Percentiles rank a stretch among this genome's conserved stretches.
Evolutionary conservation across 768 basidiomycete species (phyloP).

Genomic region (Erythrobasidium yunnanense): DNA sequence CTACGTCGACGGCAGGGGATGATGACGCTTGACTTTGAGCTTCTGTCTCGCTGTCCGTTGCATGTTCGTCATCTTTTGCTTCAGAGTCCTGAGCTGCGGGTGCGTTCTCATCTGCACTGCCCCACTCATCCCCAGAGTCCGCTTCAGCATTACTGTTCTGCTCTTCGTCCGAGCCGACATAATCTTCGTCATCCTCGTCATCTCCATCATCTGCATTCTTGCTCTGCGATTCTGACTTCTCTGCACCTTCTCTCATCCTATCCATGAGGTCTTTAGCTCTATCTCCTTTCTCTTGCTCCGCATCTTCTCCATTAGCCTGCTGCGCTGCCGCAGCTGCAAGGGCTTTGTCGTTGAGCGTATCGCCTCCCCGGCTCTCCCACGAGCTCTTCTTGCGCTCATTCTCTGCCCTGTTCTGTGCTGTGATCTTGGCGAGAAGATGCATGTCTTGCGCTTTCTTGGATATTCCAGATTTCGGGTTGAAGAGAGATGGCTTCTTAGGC

Average conservation of each 20-base stretch:
- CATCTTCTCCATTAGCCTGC: background rate
- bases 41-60: no score
- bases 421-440: conserved; percentile 1
- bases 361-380: conserved; percentile 18
- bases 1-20: no score
- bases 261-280: conserved; percentile 12
- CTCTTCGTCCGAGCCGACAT: conserved; percentile 10
- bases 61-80: conserved; percentile 1
- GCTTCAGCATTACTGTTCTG: background rate
- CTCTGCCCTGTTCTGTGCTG: background rate
- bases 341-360: background rate
- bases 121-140: background rate
- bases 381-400: background rate
- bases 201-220: background rate
- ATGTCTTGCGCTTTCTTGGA: background rate
- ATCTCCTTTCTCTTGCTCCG: background rate
- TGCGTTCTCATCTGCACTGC: background rate
- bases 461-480: background rate
- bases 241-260: background rate
- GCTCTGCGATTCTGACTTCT: background rate
- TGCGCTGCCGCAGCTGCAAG: background rate
- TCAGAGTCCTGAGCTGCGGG: background rate
- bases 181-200: conserved; percentile 11
- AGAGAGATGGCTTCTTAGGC: background rate
- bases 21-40: no score